These are phyloP conservation scores for Fonsecaea multimorphosa DNA, from an alignment of 2,329 filamentous ascomycete genomes.

Conservation along the genomic window DNA sequence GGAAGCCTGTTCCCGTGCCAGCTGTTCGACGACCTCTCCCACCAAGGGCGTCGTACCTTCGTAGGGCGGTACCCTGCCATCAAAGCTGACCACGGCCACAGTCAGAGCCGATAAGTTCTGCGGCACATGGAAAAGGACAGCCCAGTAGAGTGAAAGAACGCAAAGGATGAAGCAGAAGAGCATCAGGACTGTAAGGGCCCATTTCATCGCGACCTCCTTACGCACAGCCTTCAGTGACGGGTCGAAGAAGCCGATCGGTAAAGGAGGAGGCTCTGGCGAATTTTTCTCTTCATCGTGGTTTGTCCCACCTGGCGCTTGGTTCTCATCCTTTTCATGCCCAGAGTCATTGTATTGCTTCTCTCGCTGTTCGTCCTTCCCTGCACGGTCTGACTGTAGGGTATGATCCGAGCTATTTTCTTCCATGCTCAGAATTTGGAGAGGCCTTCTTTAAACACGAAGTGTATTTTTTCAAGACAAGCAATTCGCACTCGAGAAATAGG, in stretches of 20 bases:
- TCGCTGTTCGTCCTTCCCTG: background rate
- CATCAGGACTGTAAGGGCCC: slow-evolving; percentile 50
- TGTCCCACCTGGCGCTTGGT: slow-evolving; percentile 6
- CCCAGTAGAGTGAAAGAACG: slow-evolving; percentile 68
- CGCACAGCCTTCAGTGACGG: slow-evolving; percentile 38
- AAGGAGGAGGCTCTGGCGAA: slow-evolving; percentile 21
- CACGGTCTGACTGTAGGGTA: background rate
- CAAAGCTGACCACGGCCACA: slow-evolving; percentile 69
- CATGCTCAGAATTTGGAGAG: background rate
- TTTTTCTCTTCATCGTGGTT: slow-evolving; percentile 21
- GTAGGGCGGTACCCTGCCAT: slow-evolving; percentile 61
- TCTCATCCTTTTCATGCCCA: slow-evolving; percentile 1
- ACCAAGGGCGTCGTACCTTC: slow-evolving; percentile 57
- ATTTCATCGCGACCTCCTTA: slow-evolving; percentile 22
- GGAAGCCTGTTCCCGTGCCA: slow-evolving; percentile 55
- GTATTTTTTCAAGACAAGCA: too few species aligned
- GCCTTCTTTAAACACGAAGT: background rate
- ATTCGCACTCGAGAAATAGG: too few species aligned
- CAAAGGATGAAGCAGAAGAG: slow-evolving; percentile 63
- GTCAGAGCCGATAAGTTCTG: slow-evolving; percentile 56
- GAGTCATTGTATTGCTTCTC: background rate
- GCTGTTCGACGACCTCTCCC: slow-evolving; percentile 54
- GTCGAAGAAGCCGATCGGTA: slow-evolving; percentile 43
- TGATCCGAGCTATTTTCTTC: slow-evolving; percentile 5
- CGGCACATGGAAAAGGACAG: slow-evolving; percentile 59